Conservation (phyloP, 2,329 filamentous ascomycete species). For the Nannizzia gypsea region DNA sequence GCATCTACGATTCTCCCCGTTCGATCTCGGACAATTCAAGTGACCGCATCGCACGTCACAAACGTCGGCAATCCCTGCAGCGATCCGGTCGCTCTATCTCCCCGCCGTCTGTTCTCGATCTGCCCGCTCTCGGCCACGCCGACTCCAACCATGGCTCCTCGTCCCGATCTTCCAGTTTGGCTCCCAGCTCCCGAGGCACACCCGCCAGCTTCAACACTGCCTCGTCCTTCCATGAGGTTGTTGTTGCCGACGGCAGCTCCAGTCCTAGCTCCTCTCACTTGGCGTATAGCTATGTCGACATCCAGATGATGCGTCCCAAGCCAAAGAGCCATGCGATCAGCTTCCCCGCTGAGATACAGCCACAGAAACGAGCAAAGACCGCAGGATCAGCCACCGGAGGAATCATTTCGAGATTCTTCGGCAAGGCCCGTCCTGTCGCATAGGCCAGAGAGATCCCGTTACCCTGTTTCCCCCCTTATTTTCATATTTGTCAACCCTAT, state of each 20-base stretch:
- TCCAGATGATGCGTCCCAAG: slow-evolving; percentile 20
- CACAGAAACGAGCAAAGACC: slow-evolving; percentile 33
- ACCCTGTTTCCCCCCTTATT: background rate
- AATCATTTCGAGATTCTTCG: slow-evolving; percentile 34
- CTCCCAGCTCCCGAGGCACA: slow-evolving; percentile 32
- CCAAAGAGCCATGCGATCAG: slow-evolving; percentile 22
- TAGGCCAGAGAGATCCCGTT: background rate
- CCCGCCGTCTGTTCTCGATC: slow-evolving; percentile 34
- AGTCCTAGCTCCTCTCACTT: slow-evolving; percentile 28
- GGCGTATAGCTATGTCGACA: slow-evolving; percentile 22
- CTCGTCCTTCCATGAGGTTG: slow-evolving; percentile 24
- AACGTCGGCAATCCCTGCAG: slow-evolving; percentile 28
- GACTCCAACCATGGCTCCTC: slow-evolving; percentile 30
- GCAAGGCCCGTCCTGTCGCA: slow-evolving; percentile 23
- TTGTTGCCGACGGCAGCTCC: slow-evolving; percentile 23
- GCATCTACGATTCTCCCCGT: slow-evolving; percentile 22
- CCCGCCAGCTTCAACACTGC: slow-evolving; percentile 32
- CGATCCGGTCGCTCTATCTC: slow-evolving; percentile 31
- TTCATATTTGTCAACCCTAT: background rate
- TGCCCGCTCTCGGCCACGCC: slow-evolving; percentile 32
- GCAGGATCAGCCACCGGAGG: slow-evolving; percentile 22
- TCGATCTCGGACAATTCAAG: slow-evolving; percentile 20
- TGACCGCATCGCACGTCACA: slow-evolving; percentile 27
- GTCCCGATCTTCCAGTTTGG: slow-evolving; percentile 33
- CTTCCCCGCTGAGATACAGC: slow-evolving; percentile 22